A percentile compares a stretch with the other conserved stretches of the same genome.
Conservation (phyloP, 2,329 filamentous ascomycete genomes). For the Penicillium sp. region DNA sequence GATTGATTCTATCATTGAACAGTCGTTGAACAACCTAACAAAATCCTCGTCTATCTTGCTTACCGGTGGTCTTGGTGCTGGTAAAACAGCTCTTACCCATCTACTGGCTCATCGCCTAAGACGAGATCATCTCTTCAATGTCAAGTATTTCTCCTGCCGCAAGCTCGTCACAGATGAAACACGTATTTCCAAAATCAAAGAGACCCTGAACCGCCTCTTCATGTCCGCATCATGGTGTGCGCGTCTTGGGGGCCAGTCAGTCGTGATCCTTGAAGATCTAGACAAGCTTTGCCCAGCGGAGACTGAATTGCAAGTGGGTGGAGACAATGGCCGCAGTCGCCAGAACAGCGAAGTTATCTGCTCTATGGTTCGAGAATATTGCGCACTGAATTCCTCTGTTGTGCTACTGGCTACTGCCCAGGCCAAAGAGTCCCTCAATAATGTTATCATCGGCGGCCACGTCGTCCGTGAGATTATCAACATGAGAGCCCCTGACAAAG, state of each 20-base stretch:
- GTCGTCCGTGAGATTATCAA: conserved; percentile 88
- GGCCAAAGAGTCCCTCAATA: conserved; percentile 88
- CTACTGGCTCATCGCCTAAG: conserved; percentile 72
- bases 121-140: conserved; percentile 72
- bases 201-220: conserved; percentile 79
- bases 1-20: conserved; percentile 73
- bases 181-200: conserved; percentile 84
- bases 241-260: conserved; percentile 74
- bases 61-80: conserved; percentile 84
- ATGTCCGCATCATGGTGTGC: conserved; percentile 90
- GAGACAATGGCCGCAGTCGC: conserved; percentile 87
- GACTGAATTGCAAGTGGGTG: conserved; percentile 89
- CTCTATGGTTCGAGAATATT: conserved; percentile 80
- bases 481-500: conserved; percentile 89
- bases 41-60: conserved; percentile 87
- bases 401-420: conserved; percentile 88
- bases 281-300: conserved; percentile 91
- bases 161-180: conserved; percentile 89
- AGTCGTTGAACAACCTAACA: conserved; percentile 72
- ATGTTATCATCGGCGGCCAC: conserved; percentile 85
- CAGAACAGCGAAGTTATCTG: conserved; percentile 89
- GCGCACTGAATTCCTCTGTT: conserved; percentile 73
- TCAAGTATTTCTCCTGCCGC: conserved; percentile 81
- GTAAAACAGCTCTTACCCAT: conserved; percentile 80
- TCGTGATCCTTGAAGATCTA: conserved; percentile 89